Percentiles rank a stretch among this genome's conserved stretches.
Evolutionary conservation across 257 asterid genomes (phyloP).

Genomic region (Solanum rostratum): DNA sequence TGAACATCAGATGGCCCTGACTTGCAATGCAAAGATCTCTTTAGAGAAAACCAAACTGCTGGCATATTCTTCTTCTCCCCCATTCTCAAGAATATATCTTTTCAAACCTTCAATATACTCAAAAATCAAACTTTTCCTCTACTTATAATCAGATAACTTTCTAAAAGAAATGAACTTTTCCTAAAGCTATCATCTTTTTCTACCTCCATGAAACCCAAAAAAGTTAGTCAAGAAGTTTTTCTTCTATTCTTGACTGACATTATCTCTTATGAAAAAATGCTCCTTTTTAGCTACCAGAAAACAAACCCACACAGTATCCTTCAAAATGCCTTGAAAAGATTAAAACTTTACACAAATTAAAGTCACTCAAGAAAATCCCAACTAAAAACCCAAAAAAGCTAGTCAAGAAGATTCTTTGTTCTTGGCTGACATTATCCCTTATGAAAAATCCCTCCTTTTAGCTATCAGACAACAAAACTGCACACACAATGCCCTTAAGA

Average conservation of each 20-base stretch:
- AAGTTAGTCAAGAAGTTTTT: not conserved
- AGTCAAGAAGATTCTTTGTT: not conserved
- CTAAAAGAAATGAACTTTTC: not conserved
- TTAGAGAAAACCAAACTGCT: conserved; percentile 52
- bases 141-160: not conserved
- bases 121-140: not conserved
- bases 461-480: not conserved
- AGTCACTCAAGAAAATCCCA: not conserved
- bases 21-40: conserved; percentile 51
- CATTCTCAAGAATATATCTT: conserved; percentile 7
- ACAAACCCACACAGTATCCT: not conserved
- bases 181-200: not conserved
- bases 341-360: not conserved
- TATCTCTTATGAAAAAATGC: not conserved
- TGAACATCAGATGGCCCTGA: conserved; percentile 54
- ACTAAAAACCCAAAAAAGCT: not conserved
- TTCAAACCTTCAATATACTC: not conserved
- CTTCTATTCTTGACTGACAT: not conserved
- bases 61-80: conserved; percentile 28
- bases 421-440: not conserved
- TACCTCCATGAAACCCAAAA: not conserved
- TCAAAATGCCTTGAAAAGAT: not conserved
- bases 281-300: not conserved
- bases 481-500: not conserved
- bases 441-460: not conserved